phyloP scores from a whole-genome alignment of 2,329 filamentous ascomycete genomes.

The Pestalotiopsis sp. region DNA sequence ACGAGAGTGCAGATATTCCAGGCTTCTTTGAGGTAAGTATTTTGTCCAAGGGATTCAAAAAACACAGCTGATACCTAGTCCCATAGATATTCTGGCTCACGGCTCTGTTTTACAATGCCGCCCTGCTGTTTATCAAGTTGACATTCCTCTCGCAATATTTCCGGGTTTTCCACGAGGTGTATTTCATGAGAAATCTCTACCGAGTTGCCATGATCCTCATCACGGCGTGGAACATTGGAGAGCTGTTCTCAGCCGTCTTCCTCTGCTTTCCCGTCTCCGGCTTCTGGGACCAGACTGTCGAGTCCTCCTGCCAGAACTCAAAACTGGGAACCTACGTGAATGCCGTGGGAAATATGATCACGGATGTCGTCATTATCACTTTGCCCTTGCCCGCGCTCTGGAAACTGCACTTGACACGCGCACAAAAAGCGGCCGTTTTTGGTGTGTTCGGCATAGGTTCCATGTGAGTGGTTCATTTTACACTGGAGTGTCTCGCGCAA shows the following conservation, averaged over 20 bases:
- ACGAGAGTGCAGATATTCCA: background rate
- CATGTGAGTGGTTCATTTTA: background rate
- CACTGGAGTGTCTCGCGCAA: background rate
- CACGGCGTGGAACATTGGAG: slow-evolving; percentile 28
- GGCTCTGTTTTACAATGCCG: slow-evolving; percentile 34
- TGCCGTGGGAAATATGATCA: slow-evolving; percentile 15
- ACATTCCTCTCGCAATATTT: slow-evolving; percentile 41
- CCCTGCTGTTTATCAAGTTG: slow-evolving; percentile 34
- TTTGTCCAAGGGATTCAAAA: background rate
- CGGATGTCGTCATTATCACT: slow-evolving; percentile 14
- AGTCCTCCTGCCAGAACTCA: slow-evolving; percentile 12
- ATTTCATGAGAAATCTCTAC: slow-evolving; percentile 23
- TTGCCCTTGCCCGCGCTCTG: slow-evolving; percentile 15
- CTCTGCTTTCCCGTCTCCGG: slow-evolving; percentile 29
- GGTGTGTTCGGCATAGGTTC: slow-evolving; percentile 16
- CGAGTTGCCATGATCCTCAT: slow-evolving; percentile 28
- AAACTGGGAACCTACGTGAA: slow-evolving; percentile 15
- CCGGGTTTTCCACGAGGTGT: slow-evolving; percentile 33
- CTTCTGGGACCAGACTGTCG: slow-evolving; percentile 27
- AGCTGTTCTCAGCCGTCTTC: slow-evolving; percentile 28
- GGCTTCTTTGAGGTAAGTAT: background rate
- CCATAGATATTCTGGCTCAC: slow-evolving; percentile 19
- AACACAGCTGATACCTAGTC: background rate
- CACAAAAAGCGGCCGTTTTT: slow-evolving; percentile 15
- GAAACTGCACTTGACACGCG: slow-evolving; percentile 15